These are phyloP conservation scores for Pichia sp. DNA, from an alignment of 1,139 yeast species.

Conservation along the genomic window DNA sequence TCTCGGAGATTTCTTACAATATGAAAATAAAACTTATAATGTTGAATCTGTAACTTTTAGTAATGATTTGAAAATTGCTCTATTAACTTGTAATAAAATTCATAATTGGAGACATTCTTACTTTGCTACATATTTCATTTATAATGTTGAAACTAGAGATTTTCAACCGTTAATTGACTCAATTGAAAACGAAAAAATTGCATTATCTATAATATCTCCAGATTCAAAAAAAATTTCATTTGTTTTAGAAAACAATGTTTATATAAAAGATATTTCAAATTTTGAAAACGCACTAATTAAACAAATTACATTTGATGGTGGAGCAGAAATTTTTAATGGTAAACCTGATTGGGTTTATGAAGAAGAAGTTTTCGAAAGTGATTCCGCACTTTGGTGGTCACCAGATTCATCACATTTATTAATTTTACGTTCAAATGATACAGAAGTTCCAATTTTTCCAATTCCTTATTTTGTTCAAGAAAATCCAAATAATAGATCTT, in stretches of 20 bases:
- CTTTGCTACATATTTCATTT: slow-evolving; percentile 46
- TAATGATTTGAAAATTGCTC: slow-evolving; percentile 53
- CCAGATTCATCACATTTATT: slow-evolving; percentile 44
- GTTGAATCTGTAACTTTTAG: slow-evolving; percentile 55
- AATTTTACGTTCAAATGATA: slow-evolving; percentile 46
- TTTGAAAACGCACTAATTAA: slow-evolving; percentile 19
- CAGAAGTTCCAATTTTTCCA: slow-evolving; percentile 45
- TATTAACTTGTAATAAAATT: slow-evolving; percentile 45
- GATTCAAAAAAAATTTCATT: slow-evolving; percentile 40
- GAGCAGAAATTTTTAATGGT: slow-evolving; percentile 45
- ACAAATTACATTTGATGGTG: slow-evolving; percentile 45
- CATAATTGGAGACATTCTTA: slow-evolving; percentile 51
- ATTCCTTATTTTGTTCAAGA: slow-evolving; percentile 50
- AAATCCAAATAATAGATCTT: slow-evolving; percentile 30
- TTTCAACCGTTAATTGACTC: slow-evolving; percentile 33
- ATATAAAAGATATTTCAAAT: slow-evolving; percentile 31
- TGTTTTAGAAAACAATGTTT: slow-evolving; percentile 44
- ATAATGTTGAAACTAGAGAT: slow-evolving; percentile 29
- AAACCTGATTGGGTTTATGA: slow-evolving; percentile 62
- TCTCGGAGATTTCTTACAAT: slow-evolving; percentile 38
- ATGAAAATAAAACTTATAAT: slow-evolving; percentile 35
- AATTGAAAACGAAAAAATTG: slow-evolving; percentile 23
- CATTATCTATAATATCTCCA: slow-evolving; percentile 43
- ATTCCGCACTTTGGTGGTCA: slow-evolving; percentile 55
- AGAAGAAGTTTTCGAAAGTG: slow-evolving; percentile 50